A percentile compares a stretch with the other conserved stretches of the same genome.
These are phyloP conservation scores for Ustilago shanxiensis DNA, from an alignment of 1,284 basidiomycete species.

Conservation along the genomic window DNA sequence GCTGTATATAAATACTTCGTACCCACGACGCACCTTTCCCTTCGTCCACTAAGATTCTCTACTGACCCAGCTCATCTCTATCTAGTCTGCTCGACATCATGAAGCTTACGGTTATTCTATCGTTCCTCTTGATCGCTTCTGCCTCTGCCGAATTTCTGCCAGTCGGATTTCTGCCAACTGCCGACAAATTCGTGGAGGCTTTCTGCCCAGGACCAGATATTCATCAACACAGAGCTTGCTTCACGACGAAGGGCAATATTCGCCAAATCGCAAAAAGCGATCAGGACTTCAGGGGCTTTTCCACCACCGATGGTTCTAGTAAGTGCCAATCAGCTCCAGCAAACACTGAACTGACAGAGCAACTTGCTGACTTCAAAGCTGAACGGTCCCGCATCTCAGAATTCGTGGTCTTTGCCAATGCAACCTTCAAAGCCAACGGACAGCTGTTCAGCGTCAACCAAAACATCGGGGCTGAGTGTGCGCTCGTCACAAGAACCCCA, in stretches of 20 bases:
- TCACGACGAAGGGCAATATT: neutral
- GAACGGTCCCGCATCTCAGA: too few relatives aligned
- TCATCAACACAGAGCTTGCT: neutral
- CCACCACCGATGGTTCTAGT: neutral
- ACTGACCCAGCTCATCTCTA: neutral
- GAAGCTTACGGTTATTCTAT: neutral
- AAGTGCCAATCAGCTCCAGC: neutral
- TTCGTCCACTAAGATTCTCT: too few relatives aligned
- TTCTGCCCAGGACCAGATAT: neutral
- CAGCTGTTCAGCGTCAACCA: neutral
- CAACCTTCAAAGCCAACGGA: neutral
- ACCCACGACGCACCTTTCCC: too few relatives aligned
- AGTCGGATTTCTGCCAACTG: too few relatives aligned
- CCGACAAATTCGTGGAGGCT: neutral
- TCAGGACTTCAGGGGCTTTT: neutral
- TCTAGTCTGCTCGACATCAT: neutral
- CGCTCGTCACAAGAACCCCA: too few relatives aligned
- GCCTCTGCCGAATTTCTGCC: neutral
- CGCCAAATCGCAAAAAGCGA: neutral
- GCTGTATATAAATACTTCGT: too few relatives aligned
- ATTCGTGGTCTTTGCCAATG: neutral
- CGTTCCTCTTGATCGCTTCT: neutral
- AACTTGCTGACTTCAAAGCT: too few relatives aligned
- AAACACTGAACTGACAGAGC: too few relatives aligned
- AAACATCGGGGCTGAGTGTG: too few relatives aligned